phyloP scores from a whole-genome alignment of 805 yeast species.

The Jamesozyma gamospora region DNA sequence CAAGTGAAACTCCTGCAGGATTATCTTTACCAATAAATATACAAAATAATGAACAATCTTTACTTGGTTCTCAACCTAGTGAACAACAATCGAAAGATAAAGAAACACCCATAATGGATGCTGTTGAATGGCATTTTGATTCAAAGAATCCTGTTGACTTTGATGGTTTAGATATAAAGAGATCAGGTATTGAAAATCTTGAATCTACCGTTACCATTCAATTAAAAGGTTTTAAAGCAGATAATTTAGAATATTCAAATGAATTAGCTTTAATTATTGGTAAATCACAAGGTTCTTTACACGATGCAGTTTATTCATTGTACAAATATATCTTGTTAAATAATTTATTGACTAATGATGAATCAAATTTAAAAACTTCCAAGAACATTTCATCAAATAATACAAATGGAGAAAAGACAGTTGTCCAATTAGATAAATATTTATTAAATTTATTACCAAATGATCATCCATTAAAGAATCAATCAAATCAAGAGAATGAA shows the following conservation, averaged over 20 bases:
- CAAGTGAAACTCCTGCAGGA: not conserved
- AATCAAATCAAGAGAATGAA: conserved; percentile 1
- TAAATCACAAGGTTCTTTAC: conserved; percentile 68
- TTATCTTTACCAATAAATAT: conserved; percentile 4
- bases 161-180: conserved; percentile 82
- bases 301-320: conserved; percentile 66
- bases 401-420: conserved; percentile 40
- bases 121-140: conserved; percentile 86
- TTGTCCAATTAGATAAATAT: conserved; percentile 41
- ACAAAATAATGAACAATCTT: not conserved
- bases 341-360: conserved; percentile 35
- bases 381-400: conserved; percentile 7
- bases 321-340: conserved; percentile 75
- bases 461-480: not conserved
- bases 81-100: not conserved
- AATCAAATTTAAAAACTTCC: conserved; percentile 8
- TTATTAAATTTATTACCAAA: conserved; percentile 34
- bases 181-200: conserved; percentile 61
- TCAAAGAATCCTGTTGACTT: conserved; percentile 44
- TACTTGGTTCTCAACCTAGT: not conserved
- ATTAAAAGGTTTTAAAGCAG: conserved; percentile 65
- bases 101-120: conserved; percentile 12
- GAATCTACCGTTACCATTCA: conserved; percentile 68
- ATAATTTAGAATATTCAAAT: conserved; percentile 48
- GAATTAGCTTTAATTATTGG: conserved; percentile 67